Conservation (phyloP, 2,329 filamentous ascomycete genomes). For the Claviceps lovelessii region DNA sequence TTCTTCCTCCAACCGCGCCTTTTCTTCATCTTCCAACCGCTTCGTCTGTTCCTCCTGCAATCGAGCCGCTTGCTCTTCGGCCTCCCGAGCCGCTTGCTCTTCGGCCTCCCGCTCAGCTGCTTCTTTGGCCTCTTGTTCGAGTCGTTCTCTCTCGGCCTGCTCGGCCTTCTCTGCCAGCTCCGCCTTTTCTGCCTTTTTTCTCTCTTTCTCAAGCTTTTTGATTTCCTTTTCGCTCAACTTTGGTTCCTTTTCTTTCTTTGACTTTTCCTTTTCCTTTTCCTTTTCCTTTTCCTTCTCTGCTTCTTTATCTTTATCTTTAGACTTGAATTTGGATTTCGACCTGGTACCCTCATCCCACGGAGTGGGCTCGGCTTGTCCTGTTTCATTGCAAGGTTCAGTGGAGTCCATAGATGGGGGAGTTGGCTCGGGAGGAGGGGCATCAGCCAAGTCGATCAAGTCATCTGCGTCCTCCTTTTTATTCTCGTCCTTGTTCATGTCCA, state of each 20-base stretch:
- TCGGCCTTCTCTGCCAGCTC: slow-evolving; percentile 19
- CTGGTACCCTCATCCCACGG: slow-evolving; percentile 21
- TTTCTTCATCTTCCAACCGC: slow-evolving; percentile 11
- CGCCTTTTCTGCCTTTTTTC: slow-evolving; percentile 27
- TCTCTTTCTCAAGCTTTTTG: slow-evolving; percentile 36
- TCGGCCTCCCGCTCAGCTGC: slow-evolving; percentile 16
- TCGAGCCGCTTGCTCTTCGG: slow-evolving; percentile 17
- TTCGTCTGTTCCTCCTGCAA: slow-evolving; percentile 13
- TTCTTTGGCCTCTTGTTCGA: slow-evolving; percentile 13
- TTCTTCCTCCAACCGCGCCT: slow-evolving; percentile 15
- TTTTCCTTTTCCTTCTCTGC: slow-evolving; percentile 17
- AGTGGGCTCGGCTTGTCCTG: slow-evolving; percentile 22
- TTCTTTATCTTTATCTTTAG: slow-evolving; percentile 28
- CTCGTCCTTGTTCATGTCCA: slow-evolving; percentile 8
- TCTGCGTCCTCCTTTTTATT: slow-evolving; percentile 29
- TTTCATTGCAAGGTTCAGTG: slow-evolving; percentile 22
- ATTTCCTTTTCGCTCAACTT: slow-evolving; percentile 37
- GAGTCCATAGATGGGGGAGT: slow-evolving; percentile 33
- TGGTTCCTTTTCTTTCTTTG: slow-evolving; percentile 24
- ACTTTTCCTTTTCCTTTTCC: slow-evolving; percentile 16
- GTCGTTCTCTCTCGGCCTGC: slow-evolving; percentile 23
- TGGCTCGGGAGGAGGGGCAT: slow-evolving; percentile 32
- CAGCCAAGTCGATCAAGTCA: slow-evolving; percentile 24
- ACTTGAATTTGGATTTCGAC: slow-evolving; percentile 23
- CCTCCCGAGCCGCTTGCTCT: slow-evolving; percentile 16